These are phyloP conservation scores for Mycena belliarum DNA, from an alignment of 768 basidiomycete species.

Conservation along the genomic window DNA sequence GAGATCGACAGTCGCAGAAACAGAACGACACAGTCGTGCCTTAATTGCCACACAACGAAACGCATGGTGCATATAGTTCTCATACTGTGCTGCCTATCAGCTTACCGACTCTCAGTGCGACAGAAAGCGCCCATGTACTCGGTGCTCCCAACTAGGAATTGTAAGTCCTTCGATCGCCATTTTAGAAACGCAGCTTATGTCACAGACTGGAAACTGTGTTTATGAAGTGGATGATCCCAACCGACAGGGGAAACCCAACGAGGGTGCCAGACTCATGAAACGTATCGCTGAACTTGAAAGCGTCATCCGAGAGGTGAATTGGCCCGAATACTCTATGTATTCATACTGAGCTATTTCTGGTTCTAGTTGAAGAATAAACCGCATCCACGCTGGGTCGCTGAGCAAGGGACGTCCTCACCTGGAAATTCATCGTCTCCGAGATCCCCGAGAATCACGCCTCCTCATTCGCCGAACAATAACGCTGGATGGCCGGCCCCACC, in stretches of 20 bases:
- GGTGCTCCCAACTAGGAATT: conserved; percentile 16
- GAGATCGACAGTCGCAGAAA: conserved; percentile 10
- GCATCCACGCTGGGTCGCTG: not conserved
- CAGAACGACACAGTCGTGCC: conserved; percentile 16
- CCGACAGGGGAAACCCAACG: conserved; percentile 1
- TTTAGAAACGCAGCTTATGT: not conserved
- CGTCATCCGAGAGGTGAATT: conserved; percentile 16
- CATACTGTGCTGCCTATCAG: no score
- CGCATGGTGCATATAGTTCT: conserved; percentile 6
- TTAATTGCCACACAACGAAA: conserved; percentile 17
- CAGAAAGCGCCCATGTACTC: conserved; percentile 12
- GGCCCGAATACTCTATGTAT: not conserved
- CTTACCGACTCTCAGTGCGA: conserved; percentile 11
- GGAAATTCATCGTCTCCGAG: not conserved
- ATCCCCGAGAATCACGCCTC: not conserved
- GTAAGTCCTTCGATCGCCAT: not conserved
- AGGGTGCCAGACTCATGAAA: conserved; percentile 10
- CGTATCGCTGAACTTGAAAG: conserved; percentile 19
- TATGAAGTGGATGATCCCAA: conserved; percentile 16
- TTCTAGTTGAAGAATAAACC: conserved; percentile 16
- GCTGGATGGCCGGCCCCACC: not conserved
- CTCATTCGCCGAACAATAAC: not conserved
- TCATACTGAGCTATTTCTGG: not conserved
- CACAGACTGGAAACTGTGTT: conserved; percentile 11
- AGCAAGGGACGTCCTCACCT: not conserved